Evolutionary conservation across 441 rosid species (phyloP), one percentile per base, ranked within the genome.

Genomic region (Arabidopsis hybrid): DNA sequence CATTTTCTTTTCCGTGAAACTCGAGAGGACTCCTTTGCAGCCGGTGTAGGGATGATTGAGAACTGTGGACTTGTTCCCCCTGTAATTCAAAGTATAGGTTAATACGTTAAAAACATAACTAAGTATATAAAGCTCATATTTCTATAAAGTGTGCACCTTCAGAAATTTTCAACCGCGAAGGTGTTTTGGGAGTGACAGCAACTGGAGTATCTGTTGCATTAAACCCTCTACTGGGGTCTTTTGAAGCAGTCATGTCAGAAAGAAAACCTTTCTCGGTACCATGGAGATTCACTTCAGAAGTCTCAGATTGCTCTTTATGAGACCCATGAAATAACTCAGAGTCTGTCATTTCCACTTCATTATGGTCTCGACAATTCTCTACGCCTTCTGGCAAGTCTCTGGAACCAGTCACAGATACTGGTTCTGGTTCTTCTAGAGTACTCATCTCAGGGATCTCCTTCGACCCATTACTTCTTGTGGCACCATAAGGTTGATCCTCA

Each of bases 1-100:
- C 89, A 88, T 76, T 85, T 89, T 69, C 92, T 81, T 80, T 89
- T 89, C 80, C 84, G 80, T 55, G 75, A 60, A 72, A 52, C 55
- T 63, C 72, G 85, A 56, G 78, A 57, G 68, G 62, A 64, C 78
- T 94, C 97, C 82, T 79, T 88, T 32, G 80, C 60, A 34, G 88
- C 85, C 17, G 97, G 97, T 1, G 97, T 90, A 42, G 71, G 85
- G 65, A 90, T 75, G 80, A 79, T 64, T 53, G 76, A 73, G 71
- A 83, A 77, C 61, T 85, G 85, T 2, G 79, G 92, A 38, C 88
- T 76, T 51, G 67, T 55, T 76, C 70, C 72, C 38, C 83, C 93
- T 88, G 78, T 65, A 71, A 51, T 62, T 38, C 68, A 51, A 72
- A 67, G 60, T 52, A 34, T 50, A 39, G 4, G 47, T 39, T 45